Percentiles rank a stretch among this genome's conserved stretches.
Evolutionary conservation across 1,284 basidiomycete genomes (phyloP).

Genomic region (Pseudozyma pruni): DNA sequence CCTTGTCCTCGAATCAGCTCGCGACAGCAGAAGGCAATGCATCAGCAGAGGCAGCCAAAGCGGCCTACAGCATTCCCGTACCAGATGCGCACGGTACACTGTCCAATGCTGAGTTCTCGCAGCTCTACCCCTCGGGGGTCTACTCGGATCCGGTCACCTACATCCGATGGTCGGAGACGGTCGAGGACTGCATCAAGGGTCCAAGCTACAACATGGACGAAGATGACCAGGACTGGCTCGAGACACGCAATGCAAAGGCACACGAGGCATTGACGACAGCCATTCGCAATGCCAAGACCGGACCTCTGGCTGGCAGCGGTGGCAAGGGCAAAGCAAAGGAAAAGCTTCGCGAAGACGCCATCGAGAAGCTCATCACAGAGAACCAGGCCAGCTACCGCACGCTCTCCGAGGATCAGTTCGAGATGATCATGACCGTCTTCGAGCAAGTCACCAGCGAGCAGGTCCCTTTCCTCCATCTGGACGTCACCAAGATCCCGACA

Average conservation of each 20-base stretch:
- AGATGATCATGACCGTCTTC: conserved; percentile 92
- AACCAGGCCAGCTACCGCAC: conserved; percentile 72
- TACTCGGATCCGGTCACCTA: conserved; percentile 73
- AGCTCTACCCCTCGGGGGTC: conserved; percentile 61
- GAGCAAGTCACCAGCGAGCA: conserved; percentile 91
- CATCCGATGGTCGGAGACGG: conserved; percentile 85
- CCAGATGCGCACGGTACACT: conserved; percentile 62
- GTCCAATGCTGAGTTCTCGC: conserved; percentile 45
- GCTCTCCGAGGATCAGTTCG: conserved; percentile 85
- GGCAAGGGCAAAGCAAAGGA: conserved; percentile 67
- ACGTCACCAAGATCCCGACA: conserved; percentile 58
- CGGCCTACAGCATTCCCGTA: conserved; percentile 66
- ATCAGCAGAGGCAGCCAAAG: conserved; percentile 36
- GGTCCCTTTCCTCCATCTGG: conserved; percentile 85
- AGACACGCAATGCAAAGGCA: conserved; percentile 87
- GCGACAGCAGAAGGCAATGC: conserved; percentile 47
- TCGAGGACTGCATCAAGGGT: conserved; percentile 78
- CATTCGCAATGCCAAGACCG: conserved; percentile 76
- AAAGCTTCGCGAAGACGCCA: conserved; percentile 71
- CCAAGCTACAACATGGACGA: conserved; percentile 96
- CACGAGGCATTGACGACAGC: conserved; percentile 84
- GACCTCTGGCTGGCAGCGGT: conserved; percentile 22
- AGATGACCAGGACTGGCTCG: conserved; percentile 92
- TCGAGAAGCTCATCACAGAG: conserved; percentile 67
- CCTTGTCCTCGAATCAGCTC: conserved; percentile 65